phyloP scores from a whole-genome alignment of 1,284 basidiomycete genomes.

The Microbotryomycetes sp. region DNA sequence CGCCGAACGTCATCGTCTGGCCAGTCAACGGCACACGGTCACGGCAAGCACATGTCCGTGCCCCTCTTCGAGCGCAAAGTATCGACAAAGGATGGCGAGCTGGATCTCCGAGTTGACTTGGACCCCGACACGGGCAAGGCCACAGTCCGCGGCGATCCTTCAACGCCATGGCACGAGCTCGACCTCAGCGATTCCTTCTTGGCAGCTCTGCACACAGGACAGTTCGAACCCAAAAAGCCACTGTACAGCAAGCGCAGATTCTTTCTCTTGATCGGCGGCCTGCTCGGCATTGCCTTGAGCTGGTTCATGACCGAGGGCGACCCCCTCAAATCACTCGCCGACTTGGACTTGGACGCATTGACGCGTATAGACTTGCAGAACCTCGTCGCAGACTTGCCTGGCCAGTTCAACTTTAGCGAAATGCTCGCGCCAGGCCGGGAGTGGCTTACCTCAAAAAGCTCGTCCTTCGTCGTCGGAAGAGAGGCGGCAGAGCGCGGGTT shows the following conservation, averaged over 20 bases:
- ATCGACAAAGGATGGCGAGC: neutral
- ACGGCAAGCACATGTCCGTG: neutral
- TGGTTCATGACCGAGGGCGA: constrained; percentile 29
- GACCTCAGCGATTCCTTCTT: constrained; percentile 27
- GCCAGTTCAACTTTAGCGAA: constrained; percentile 23
- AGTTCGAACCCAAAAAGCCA: constrained; percentile 21
- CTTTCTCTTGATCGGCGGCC: constrained; percentile 17
- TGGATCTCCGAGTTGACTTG: neutral
- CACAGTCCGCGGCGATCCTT: constrained; percentile 8
- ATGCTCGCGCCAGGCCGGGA: constrained; percentile 21
- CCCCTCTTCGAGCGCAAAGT: neutral
- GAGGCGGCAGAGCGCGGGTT: constrained; percentile 59
- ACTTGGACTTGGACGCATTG: constrained; percentile 18
- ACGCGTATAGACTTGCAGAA: constrained; percentile 17
- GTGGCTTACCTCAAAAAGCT: constrained; percentile 17
- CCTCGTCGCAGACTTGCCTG: constrained; percentile 21
- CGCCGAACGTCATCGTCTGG: neutral
- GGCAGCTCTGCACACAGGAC: constrained; percentile 16
- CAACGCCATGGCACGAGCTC: constrained; percentile 27
- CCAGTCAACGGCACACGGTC: neutral
- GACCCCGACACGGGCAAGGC: neutral
- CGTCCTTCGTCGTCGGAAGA: constrained; percentile 70
- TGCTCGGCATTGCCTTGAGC: constrained; percentile 17
- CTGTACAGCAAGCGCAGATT: constrained; percentile 3
- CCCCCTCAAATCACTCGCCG: constrained; percentile 15